Percentiles rank a stretch among this genome's conserved stretches.
Conservation (phyloP, 208 protist genomes). For the Leishmania gerbilli region DNA sequence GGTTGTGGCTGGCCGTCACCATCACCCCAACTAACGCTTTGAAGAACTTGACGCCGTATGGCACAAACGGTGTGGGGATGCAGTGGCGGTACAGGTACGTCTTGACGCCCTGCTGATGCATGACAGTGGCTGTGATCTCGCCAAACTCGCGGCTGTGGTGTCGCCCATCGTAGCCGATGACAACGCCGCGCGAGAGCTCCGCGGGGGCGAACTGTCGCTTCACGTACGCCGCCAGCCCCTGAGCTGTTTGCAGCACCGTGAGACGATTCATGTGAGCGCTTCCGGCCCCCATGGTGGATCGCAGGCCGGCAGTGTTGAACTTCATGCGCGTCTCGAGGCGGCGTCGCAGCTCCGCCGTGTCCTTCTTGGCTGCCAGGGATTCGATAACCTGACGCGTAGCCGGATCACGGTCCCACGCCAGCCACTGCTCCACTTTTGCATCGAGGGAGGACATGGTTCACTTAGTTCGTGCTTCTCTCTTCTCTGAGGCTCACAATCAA, state of each 20-base stretch:
- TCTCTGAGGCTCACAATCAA: neutral
- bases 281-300: slow-evolving; percentile 93
- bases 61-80: slow-evolving; percentile 94
- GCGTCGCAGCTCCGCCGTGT: slow-evolving; percentile 48
- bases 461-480: neutral
- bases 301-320: slow-evolving; percentile 96
- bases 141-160: slow-evolving; percentile 93
- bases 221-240: slow-evolving; percentile 81
- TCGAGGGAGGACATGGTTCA: slow-evolving; percentile 30
- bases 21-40: slow-evolving; percentile 92
- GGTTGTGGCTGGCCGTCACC: slow-evolving; percentile 99
- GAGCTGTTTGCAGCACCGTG: slow-evolving; percentile 95
- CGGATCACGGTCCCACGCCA: slow-evolving; percentile 70
- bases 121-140: slow-evolving; percentile 83
- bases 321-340: slow-evolving; percentile 86
- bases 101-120: slow-evolving; percentile 72
- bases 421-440: slow-evolving; percentile 58
- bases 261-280: slow-evolving; percentile 96
- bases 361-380: slow-evolving; percentile 31
- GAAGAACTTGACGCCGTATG: slow-evolving; percentile 66
- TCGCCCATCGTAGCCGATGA: slow-evolving; percentile 96
- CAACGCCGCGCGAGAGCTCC: slow-evolving; percentile 66
- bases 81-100: slow-evolving; percentile 88
- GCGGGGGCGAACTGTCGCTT: slow-evolving; percentile 36
- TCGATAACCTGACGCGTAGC: slow-evolving; percentile 53